Base-by-base conservation (phyloP, 2,329 filamentous ascomycete genomes). In the Arachnomyces sp. region DNA sequence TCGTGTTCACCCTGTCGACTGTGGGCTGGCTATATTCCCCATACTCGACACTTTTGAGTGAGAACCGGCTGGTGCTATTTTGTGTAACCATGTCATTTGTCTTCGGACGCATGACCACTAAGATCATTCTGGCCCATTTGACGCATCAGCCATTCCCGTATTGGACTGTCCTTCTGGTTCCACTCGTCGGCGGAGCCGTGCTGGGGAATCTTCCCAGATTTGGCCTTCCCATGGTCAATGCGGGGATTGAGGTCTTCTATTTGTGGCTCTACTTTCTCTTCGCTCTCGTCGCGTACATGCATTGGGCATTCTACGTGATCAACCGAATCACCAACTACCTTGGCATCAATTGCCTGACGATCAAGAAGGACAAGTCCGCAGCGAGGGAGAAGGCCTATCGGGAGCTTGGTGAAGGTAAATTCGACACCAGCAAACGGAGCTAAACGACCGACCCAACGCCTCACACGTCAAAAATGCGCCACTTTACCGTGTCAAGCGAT, bases 41-140 rank as follows among this genome's bases (percentile, higher is more conserved):
- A 0, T 78, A 94, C 68, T 94, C 89, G 43, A 81, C 77, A 8
- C 67, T 98, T 29, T 75, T 93, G 57, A 66, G 68, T 28, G 80
- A 94, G 44, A 95, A 96, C 66, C 84, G 92, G 56, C 76, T 98
- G 1, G 80, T 93, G 8, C 76, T 96, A 34, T 94, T 94, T 64
- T 95, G 89, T 68, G 66, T 94, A 44, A 94, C 86, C 44, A 84
- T 96, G 73, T 84, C 86, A n/a, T 89, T 96, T 54, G 92, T 95
- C 43, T 96, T 98, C 62, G 92, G 92, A 28, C 83, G 92, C 51
- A 88, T 98, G 82, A 96, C 92, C 0, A 98, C 92, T 30, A 98
- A 96, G 71, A 96, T 96, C 64, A 98, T 98, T 58, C 79, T 98
- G 13, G 90, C 92, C 2, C 92, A 98, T 63, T 72, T 98, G 38